These are phyloP conservation scores for Ogataea pini DNA, from an alignment of 805 yeast species.

Conservation along the genomic window DNA sequence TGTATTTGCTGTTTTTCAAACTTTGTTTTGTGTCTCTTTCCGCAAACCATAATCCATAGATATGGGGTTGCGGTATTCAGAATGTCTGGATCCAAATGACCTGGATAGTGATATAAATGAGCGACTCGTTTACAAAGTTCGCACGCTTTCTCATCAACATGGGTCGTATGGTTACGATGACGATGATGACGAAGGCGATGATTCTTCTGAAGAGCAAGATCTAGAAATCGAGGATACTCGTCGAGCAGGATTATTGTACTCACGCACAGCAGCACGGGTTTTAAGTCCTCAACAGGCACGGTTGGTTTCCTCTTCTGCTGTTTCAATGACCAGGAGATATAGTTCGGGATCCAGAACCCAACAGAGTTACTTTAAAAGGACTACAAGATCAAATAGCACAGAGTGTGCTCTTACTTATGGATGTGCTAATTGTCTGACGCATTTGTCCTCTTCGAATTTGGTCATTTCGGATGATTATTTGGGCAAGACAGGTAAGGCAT, in stretches of 20 bases:
- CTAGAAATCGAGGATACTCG: background rate
- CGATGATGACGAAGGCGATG: conserved; percentile 18
- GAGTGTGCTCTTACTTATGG: conserved; percentile 30
- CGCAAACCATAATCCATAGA: background rate
- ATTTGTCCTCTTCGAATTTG: conserved; percentile 30
- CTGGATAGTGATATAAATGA: conserved; percentile 17
- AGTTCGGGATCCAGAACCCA: background rate
- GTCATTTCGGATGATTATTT: conserved; percentile 43
- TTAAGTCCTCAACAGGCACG: conserved; percentile 13
- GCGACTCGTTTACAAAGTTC: conserved; percentile 12
- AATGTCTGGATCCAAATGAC: conserved; percentile 39
- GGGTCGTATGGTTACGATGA: conserved; percentile 13
- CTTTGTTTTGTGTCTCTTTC: too few species aligned
- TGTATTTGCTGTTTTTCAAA: too few species aligned
- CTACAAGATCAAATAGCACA: conserved; percentile 20
- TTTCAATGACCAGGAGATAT: background rate
- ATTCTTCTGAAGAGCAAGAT: background rate
- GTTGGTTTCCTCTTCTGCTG: conserved; percentile 2
- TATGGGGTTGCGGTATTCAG: conserved; percentile 52
- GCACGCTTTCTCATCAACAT: conserved; percentile 15
- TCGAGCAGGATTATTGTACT: conserved; percentile 8
- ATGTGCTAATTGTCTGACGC: conserved; percentile 34
- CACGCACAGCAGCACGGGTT: conserved; percentile 12
- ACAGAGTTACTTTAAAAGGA: conserved; percentile 11
- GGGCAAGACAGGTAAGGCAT: conserved; percentile 61